phyloP scores from a whole-genome alignment of 306 rosid species.

The Corylus americana region DNA sequence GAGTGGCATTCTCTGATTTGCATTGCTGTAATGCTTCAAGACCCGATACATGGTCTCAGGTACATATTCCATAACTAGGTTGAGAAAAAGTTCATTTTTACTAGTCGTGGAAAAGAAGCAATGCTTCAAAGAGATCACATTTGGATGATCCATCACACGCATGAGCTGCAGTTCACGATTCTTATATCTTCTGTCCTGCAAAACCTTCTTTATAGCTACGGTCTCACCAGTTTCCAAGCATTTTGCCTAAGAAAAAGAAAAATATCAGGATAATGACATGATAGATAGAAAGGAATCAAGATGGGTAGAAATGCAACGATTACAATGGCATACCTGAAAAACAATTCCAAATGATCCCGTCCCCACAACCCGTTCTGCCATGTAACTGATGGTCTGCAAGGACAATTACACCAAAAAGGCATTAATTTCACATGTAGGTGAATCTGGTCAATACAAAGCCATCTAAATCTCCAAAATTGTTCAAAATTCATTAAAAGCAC shows the following conservation, averaged over 20 bases:
- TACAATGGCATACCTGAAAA: conserved; percentile 64
- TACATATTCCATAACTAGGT: conserved; percentile 97
- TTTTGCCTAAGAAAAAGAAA: conserved; percentile 60
- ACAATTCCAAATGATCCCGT: conserved; percentile 94
- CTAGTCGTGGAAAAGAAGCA: conserved; percentile 95
- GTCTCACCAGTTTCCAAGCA: conserved; percentile 95
- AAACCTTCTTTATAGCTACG: conserved; percentile 90
- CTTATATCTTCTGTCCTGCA: conserved; percentile 89
- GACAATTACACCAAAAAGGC: conserved; percentile 18
- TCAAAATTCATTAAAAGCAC: not conserved
- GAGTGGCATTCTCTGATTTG: conserved; percentile 85
- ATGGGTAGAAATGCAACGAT: conserved; percentile 9
- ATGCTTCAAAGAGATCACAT: conserved; percentile 87
- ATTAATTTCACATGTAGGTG: conserved; percentile 30
- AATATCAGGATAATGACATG: conserved; percentile 1
- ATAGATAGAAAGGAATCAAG: not conserved
- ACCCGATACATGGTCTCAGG: conserved; percentile 89
- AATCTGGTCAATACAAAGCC: not conserved
- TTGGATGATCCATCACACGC: conserved; percentile 98
- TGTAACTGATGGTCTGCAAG: conserved; percentile 91
- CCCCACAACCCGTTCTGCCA: conserved; percentile 96
- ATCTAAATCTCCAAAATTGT: conserved; percentile 2
- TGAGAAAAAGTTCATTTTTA: conserved; percentile 87
- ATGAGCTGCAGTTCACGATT: conserved; percentile 90
- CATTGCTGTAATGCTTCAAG: conserved; percentile 75